phyloP scores from a whole-genome alignment of 768 basidiomycete genomes.

The Termitomyces heimii region DNA sequence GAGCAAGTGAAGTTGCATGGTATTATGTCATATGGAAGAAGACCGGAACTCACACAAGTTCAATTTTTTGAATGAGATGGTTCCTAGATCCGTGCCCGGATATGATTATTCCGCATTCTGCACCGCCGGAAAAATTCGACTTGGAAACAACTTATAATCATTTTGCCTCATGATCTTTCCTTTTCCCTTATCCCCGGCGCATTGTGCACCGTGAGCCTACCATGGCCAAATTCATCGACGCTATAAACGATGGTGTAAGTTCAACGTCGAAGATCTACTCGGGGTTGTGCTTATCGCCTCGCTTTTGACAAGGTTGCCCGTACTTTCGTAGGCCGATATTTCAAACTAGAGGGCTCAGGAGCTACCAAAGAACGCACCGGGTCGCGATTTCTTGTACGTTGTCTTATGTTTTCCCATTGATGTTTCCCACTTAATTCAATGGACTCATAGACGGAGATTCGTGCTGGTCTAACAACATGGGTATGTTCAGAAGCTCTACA shows the following conservation, averaged over 20 bases:
- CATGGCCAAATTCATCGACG: slow-evolving; percentile 19
- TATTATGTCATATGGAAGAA: background rate
- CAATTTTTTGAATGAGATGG: background rate
- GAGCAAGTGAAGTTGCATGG: background rate
- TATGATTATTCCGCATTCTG: background rate
- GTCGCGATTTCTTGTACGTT: slow-evolving; percentile 49
- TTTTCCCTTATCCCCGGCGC: background rate
- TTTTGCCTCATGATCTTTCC: background rate
- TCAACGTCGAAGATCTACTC: background rate
- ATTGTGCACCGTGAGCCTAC: slow-evolving; percentile 2
- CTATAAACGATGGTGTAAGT: slow-evolving; percentile 24
- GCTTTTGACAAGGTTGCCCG: slow-evolving; percentile 32
- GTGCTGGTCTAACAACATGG: slow-evolving; percentile 80
- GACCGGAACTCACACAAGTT: background rate
- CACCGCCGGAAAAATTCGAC: background rate
- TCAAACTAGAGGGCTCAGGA: slow-evolving; percentile 68
- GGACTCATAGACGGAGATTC: slow-evolving; percentile 60
- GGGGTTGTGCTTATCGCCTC: background rate
- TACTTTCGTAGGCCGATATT: slow-evolving; percentile 56
- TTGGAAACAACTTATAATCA: slow-evolving; percentile 4
- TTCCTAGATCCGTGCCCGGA: slow-evolving; percentile 6
- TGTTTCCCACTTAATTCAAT: background rate
- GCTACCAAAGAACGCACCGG: slow-evolving; percentile 56
- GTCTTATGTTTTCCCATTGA: slow-evolving; percentile 3
- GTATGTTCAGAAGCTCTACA: slow-evolving; percentile 31